phyloP scores from a whole-genome alignment of 345 rosid species.

The Bretschneidera sinensis region DNA sequence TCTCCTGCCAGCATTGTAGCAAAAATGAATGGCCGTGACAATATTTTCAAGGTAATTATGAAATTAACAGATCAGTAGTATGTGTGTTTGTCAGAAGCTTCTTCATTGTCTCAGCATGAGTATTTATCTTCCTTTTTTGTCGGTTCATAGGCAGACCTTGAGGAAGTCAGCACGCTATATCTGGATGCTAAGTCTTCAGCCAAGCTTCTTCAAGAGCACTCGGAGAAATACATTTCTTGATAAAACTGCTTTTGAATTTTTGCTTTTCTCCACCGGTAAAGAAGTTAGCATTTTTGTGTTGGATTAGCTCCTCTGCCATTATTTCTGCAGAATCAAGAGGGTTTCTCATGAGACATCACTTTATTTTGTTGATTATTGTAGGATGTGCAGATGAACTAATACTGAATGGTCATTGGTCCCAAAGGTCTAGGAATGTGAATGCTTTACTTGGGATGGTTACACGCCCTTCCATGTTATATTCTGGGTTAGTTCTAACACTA shows the following conservation, averaged over 20 bases:
- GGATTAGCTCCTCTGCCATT: background rate
- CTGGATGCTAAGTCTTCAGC: slow-evolving; percentile 95
- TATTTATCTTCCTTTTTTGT: slow-evolving; percentile 2
- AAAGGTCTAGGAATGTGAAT: too few species aligned
- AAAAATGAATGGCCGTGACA: slow-evolving; percentile 91
- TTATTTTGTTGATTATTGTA: too few species aligned
- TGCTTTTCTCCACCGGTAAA: too few species aligned
- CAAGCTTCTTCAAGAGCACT: slow-evolving; percentile 83
- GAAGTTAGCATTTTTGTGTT: background rate
- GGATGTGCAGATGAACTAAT: too few species aligned
- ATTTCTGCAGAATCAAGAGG: background rate
- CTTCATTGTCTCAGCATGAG: background rate
- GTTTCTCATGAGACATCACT: too few species aligned
- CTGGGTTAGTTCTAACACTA: too few species aligned
- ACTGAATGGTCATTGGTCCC: too few species aligned
- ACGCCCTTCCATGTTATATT: too few species aligned
- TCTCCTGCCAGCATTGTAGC: slow-evolving; percentile 95
- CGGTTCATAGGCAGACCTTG: slow-evolving; percentile 66
- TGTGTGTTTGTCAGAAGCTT: background rate
- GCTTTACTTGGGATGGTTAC: too few species aligned
- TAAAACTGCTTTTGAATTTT: background rate
- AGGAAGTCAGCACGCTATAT: slow-evolving; percentile 72
- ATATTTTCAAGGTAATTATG: slow-evolving; percentile 72
- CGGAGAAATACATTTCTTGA: slow-evolving; percentile 82
- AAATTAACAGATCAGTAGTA: background rate